These are phyloP conservation scores for Exserohilum rostratum DNA, from an alignment of 2,329 filamentous ascomycete species.

Conservation along the genomic window DNA sequence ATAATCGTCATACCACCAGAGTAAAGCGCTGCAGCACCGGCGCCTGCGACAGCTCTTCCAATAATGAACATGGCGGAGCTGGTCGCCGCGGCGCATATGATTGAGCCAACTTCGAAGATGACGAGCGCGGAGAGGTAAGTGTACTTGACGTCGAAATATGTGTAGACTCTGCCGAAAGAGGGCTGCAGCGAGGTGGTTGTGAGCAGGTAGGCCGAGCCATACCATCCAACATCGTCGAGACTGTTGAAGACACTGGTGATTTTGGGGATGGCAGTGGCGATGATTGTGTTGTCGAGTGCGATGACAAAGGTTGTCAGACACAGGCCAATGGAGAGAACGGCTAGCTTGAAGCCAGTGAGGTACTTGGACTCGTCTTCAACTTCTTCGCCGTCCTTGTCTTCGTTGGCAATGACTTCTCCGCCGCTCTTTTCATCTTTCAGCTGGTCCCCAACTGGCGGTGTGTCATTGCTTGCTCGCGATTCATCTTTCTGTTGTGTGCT, in stretches of 20 bases:
- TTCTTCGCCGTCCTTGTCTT: neutral
- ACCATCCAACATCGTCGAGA: constrained; percentile 53
- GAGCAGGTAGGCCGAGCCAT: constrained; percentile 54
- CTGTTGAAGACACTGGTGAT: constrained; percentile 51
- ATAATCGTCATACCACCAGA: constrained; percentile 61
- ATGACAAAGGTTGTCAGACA: constrained; percentile 47
- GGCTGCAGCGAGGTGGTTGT: constrained; percentile 53
- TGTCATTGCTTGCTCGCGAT: neutral
- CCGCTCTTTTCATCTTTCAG: neutral
- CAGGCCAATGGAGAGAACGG: constrained; percentile 42
- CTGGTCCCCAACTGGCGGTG: neutral
- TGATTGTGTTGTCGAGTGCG: constrained; percentile 50
- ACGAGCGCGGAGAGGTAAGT: constrained; percentile 58
- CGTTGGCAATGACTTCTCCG: neutral
- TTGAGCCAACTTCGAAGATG: constrained; percentile 58
- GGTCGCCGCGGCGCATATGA: constrained; percentile 59
- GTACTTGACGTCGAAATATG: constrained; percentile 61
- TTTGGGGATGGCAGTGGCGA: constrained; percentile 48
- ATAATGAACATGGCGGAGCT: constrained; percentile 61
- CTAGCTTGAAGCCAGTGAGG: constrained; percentile 41
- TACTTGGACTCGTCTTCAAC: constrained; percentile 47
- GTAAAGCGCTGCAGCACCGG: constrained; percentile 59
- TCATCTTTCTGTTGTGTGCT: neutral
- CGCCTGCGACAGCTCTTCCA: constrained; percentile 61
- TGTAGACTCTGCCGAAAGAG: constrained; percentile 63